These are phyloP conservation scores for Ogataea paraovalis DNA, from an alignment of 805 yeast species.

Conservation along the genomic window DNA sequence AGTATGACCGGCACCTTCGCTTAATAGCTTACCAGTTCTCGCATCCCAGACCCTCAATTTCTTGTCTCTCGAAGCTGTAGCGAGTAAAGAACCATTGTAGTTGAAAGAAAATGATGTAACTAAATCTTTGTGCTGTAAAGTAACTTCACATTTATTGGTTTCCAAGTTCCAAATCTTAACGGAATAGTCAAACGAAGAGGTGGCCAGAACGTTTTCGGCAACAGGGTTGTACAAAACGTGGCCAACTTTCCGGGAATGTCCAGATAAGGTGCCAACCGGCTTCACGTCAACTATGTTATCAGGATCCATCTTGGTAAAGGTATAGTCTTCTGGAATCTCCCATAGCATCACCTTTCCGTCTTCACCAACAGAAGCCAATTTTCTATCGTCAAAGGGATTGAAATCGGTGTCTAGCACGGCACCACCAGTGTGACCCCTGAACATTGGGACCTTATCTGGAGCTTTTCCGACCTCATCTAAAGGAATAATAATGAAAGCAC, in stretches of 20 bases:
- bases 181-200: conserved; percentile 86
- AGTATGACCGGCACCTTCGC: conserved; percentile 85
- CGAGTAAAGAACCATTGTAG: conserved; percentile 81
- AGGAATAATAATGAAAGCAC: conserved; percentile 95
- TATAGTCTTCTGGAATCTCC: conserved; percentile 81
- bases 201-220: conserved; percentile 81
- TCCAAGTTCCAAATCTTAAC: conserved; percentile 89
- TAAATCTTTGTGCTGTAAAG: conserved; percentile 82
- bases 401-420: conserved; percentile 94
- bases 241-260: conserved; percentile 94
- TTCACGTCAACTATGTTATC: conserved; percentile 61
- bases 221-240: conserved; percentile 87
- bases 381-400: conserved; percentile 80
- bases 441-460: conserved; percentile 89
- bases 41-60: conserved; percentile 89
- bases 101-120: conserved; percentile 93
- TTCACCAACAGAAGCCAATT: conserved; percentile 76
- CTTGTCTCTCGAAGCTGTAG: conserved; percentile 89
- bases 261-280: conserved; percentile 67
- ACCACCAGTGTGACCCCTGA: conserved; percentile 95
- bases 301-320: conserved; percentile 53
- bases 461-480: conserved; percentile 81
- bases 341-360: conserved; percentile 79
- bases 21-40: conserved; percentile 64
- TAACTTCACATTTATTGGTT: conserved; percentile 63